Percentiles rank a stretch among this genome's conserved stretches.
Conservation (phyloP, 163 green algal species). For the Scenedesmus sp. region DNA sequence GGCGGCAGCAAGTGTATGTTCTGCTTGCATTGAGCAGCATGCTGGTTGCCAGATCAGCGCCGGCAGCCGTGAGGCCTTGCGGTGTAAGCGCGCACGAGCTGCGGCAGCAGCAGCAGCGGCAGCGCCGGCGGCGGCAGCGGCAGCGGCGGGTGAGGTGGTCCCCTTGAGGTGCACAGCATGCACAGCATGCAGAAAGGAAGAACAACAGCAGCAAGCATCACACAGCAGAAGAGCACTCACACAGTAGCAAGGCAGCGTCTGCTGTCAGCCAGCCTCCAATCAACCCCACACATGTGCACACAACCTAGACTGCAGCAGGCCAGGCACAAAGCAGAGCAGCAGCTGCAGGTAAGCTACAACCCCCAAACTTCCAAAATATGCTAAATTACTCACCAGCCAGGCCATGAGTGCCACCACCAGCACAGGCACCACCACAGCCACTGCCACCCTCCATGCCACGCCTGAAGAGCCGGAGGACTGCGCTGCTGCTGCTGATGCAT, state of each 20-base stretch:
- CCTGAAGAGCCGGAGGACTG: background rate
- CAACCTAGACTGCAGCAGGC: too few relatives aligned
- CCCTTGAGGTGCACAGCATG: too few relatives aligned
- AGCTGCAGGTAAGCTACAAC: too few relatives aligned
- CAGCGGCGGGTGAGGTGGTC: background rate
- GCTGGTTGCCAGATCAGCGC: conserved; percentile 32
- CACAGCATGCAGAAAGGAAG: too few relatives aligned
- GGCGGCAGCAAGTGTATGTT: too few relatives aligned
- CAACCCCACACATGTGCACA: too few relatives aligned
- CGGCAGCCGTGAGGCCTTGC: conserved; percentile 29
- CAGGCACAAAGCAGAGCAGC: too few relatives aligned
- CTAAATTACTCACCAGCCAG: background rate
- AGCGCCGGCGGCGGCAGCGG: background rate
- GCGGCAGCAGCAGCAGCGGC: background rate
- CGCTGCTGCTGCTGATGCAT: background rate
- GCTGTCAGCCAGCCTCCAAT: too few relatives aligned
- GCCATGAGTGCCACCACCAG: conserved; percentile 12
- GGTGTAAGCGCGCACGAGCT: background rate
- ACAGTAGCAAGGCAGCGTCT: too few relatives aligned
- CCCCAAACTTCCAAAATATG: background rate
- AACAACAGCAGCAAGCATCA: too few relatives aligned
- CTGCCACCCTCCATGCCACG: background rate
- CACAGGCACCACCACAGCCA: conserved; percentile 35
- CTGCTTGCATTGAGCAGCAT: too few relatives aligned
- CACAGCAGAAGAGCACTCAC: too few relatives aligned